Evolutionary conservation across 2,329 filamentous ascomycete genomes (phyloP), one percentile per base, ranked within the genome.

Genomic region (Talaromyces albobiverticillius): DNA sequence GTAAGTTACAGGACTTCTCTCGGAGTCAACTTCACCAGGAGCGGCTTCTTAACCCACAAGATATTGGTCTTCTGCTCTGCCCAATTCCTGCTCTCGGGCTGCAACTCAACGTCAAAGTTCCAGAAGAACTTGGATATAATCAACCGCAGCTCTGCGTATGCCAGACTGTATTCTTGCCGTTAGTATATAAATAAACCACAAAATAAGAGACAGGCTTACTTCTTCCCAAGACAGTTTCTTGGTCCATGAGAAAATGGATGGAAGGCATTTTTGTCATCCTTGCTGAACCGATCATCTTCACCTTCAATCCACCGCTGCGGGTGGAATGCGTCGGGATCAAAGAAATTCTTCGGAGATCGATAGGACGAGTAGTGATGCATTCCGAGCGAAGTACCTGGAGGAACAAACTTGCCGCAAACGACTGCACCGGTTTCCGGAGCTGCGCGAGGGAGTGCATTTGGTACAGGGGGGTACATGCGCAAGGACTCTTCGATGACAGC

Each of bases 161-260:
- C 76, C 29, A 81, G 63, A 46, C 75, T 78, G 18, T 42, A 53
- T 40, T 42, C n/a, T 31, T 42, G 13, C 3, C 18, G 23, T 55
- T 36, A 36, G 32, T 16, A 36, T 1, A n/a, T 16, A 18, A 16
- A 16, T 36, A 1, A 1, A 3, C 5, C 32, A 36, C 8, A 34
- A 29, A 8, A 8, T 3, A 25, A 31, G 4, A 31, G 8, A 7
- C 11, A 2, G 2, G 67, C 75, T 65, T 64, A 78, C 76, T 80
- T 79, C 56, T 69, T 70, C 1, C 79, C 79, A n/a, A 82, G 69
- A 56, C 79, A 82, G 43, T 79, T 78, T 2, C 79, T 66, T 4
- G 79, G 74, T 0, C 79, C 79, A 4, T 76, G 49, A 1, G 72
- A 72, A 56, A 82, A 81, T 1, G 79, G 76, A 60, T 81, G 76